phyloP scores from a whole-genome alignment of 306 rosid genomes.

The Medicago ruthenica region DNA sequence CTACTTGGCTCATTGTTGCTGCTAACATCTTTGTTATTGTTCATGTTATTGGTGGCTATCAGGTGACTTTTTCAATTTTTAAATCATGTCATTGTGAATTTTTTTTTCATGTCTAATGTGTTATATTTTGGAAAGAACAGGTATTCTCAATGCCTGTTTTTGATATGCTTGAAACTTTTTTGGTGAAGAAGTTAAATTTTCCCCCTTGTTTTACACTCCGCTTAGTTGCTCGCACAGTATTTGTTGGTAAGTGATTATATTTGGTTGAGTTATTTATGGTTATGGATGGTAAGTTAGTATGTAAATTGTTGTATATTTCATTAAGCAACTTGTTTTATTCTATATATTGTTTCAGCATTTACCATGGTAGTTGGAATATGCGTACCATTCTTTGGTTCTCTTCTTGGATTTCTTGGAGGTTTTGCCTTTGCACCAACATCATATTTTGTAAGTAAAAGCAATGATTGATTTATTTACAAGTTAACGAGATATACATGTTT shows the following conservation, averaged over 20 bases:
- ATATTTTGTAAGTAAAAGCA: conserved; percentile 64
- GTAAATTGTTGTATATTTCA: background rate
- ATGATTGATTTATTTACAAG: background rate
- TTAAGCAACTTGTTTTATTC: background rate
- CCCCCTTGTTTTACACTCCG: conserved; percentile 65
- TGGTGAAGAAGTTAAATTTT: conserved; percentile 59
- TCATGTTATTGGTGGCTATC: conserved; percentile 90
- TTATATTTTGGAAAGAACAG: conserved; percentile 40
- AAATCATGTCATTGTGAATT: background rate
- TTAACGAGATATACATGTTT: background rate
- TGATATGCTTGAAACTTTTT: conserved; percentile 75
- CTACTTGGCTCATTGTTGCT: conserved; percentile 72
- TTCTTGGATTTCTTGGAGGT: conserved; percentile 92
- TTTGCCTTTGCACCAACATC: conserved; percentile 91
- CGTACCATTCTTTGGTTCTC: conserved; percentile 81
- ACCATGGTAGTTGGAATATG: conserved; percentile 69
- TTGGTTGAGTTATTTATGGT: no score
- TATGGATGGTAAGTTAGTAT: background rate
- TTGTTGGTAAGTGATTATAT: conserved; percentile 59
- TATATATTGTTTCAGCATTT: conserved; percentile 49
- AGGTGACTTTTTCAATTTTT: conserved; percentile 46
- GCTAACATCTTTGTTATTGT: conserved; percentile 77
- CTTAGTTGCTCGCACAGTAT: conserved; percentile 54
- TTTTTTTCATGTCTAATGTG: background rate
- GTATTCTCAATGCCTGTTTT: conserved; percentile 83